Percentiles rank a stretch among this genome's conserved stretches.
Evolutionary conservation across 2,329 filamentous ascomycete genomes (phyloP).

Genomic region (Leptographium wingfieldii): DNA sequence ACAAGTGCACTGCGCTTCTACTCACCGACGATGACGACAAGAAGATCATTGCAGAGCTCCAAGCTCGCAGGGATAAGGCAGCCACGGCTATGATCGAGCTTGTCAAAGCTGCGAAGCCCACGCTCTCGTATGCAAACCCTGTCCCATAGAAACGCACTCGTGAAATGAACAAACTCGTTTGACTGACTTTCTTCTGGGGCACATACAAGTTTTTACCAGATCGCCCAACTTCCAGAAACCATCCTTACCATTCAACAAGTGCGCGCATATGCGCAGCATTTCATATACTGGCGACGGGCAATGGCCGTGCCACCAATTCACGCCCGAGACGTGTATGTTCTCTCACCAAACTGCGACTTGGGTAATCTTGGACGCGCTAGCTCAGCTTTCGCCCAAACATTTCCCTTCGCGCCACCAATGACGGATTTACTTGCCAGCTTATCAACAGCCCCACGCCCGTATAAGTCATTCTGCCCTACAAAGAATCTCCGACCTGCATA

Average conservation of each 20-base stretch:
- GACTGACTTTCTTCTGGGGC: neutral
- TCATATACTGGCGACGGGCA: conserved; percentile 91
- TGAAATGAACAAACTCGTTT: neutral
- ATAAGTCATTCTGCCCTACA: conserved; percentile 71
- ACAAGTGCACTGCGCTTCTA: conserved; percentile 77
- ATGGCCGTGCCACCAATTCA: conserved; percentile 86
- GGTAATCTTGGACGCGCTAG: conserved; percentile 56
- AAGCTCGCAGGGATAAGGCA: conserved; percentile 63
- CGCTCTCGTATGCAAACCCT: conserved; percentile 34
- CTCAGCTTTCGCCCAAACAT: conserved; percentile 60
- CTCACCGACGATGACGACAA: conserved; percentile 76
- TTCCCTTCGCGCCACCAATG: conserved; percentile 71
- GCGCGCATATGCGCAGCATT: conserved; percentile 77
- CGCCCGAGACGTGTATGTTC: conserved; percentile 77
- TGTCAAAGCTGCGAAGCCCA: conserved; percentile 60
- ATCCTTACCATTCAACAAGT: conserved; percentile 69
- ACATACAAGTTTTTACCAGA: conserved; percentile 43
- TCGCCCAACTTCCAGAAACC: conserved; percentile 47
- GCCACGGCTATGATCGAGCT: conserved; percentile 71
- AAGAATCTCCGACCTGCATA: conserved; percentile 81
- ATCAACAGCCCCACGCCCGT: conserved; percentile 68
- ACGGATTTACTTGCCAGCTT: conserved; percentile 79
- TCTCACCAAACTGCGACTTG: conserved; percentile 81
- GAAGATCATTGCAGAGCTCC: conserved; percentile 58
- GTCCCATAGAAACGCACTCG: neutral